These are phyloP conservation scores for Crucihimalaya himalaica DNA, from an alignment of 345 rosid species.

Conservation along the genomic window DNA sequence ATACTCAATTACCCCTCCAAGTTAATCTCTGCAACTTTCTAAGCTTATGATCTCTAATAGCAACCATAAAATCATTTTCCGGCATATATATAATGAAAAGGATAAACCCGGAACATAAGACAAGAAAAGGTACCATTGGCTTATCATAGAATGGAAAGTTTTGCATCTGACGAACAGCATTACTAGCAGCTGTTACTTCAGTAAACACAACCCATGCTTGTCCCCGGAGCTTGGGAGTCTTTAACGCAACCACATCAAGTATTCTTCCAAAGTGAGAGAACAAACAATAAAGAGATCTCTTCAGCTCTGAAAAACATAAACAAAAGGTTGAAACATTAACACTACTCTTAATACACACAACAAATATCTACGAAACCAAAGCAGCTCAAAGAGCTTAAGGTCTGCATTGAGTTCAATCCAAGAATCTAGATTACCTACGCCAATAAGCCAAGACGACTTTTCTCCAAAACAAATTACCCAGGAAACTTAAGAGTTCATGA, in stretches of 20 bases:
- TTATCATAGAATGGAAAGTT: constrained; percentile 93
- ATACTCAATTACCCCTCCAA: neutral
- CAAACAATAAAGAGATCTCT: constrained; percentile 82
- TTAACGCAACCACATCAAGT: constrained; percentile 91
- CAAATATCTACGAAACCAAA: neutral
- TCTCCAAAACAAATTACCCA: too few species aligned
- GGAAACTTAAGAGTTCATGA: too few species aligned
- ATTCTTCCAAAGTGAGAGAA: constrained; percentile 97
- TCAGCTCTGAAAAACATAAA: constrained; percentile 56
- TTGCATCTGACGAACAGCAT: constrained; percentile 91
- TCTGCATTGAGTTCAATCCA: neutral
- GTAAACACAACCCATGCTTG: constrained; percentile 97
- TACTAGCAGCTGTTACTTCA: constrained; percentile 89
- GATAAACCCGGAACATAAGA: neutral
- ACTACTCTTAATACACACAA: neutral
- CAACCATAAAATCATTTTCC: neutral
- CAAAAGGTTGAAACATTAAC: neutral
- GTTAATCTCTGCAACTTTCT: neutral
- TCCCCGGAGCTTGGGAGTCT: constrained; percentile 90
- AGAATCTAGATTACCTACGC: neutral
- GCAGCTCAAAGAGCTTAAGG: neutral
- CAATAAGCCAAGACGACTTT: too few species aligned
- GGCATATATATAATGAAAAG: neutral
- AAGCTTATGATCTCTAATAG: neutral
- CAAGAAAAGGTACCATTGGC: constrained; percentile 65